phyloP scores from a whole-genome alignment of 371 early-diverging fungal species.

The Syncephalastrum monosporum region DNA sequence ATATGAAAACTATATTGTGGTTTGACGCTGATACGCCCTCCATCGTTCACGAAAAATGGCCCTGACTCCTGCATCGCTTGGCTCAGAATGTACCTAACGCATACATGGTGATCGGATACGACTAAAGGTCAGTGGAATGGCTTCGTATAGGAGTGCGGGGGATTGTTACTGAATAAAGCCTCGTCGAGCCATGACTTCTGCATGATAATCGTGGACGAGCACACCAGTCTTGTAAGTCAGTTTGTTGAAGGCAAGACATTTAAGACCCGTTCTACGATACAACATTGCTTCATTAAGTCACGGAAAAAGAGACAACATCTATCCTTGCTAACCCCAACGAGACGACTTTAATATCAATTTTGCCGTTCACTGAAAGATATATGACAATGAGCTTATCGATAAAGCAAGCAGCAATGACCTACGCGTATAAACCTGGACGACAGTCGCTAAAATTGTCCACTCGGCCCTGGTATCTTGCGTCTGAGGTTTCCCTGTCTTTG shows the following conservation, averaged over 20 bases:
- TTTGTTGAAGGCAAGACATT: slow-evolving; percentile 72
- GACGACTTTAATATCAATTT: slow-evolving; percentile 47
- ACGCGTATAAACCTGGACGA: slow-evolving; percentile 47
- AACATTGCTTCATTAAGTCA: not conserved
- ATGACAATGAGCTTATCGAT: not conserved
- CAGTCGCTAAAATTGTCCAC: slow-evolving; percentile 86
- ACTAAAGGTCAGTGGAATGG: too few relatives aligned
- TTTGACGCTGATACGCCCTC: slow-evolving; percentile 4
- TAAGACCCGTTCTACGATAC: slow-evolving; percentile 75
- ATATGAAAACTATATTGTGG: slow-evolving; percentile 55
- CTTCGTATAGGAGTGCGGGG: too few relatives aligned
- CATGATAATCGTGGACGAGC: slow-evolving; percentile 80
- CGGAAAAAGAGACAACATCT: not conserved
- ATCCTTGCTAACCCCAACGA: slow-evolving; percentile 61
- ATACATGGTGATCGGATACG: too few relatives aligned
- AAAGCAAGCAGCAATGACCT: slow-evolving; percentile 5
- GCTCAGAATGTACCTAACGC: too few relatives aligned
- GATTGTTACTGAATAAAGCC: slow-evolving; percentile 63
- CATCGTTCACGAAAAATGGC: slow-evolving; percentile 2
- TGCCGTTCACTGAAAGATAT: not conserved
- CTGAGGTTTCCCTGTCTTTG: slow-evolving; percentile 73
- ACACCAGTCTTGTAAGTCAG: slow-evolving; percentile 57
- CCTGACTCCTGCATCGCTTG: not conserved
- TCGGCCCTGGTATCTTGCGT: slow-evolving; percentile 54
- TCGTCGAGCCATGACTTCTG: slow-evolving; percentile 81